A percentile compares a stretch with the other conserved stretches of the same genome.
These are phyloP conservation scores for Akebia trifoliata DNA, from an alignment of 164 flowering plant species.

Conservation along the genomic window DNA sequence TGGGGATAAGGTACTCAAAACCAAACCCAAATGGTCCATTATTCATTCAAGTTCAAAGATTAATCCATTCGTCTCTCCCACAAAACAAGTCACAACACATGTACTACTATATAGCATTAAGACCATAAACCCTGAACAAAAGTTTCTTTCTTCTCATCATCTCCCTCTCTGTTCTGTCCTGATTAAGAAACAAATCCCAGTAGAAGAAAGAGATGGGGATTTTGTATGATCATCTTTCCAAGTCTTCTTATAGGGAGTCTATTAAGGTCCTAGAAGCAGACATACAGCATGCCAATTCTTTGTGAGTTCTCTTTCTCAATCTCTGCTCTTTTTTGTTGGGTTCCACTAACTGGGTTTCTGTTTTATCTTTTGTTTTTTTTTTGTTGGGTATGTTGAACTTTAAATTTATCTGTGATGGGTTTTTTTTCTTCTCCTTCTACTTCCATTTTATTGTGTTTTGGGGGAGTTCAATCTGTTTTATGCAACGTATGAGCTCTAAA, in stretches of 20 bases:
- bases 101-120: not conserved
- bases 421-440: not conserved
- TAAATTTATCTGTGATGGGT: not conserved
- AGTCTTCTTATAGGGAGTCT: conserved; percentile 61
- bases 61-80: conserved; percentile 4
- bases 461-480: no score
- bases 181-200: not conserved
- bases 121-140: not conserved
- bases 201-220: conserved; percentile 34
- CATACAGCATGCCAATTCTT: conserved; percentile 69
- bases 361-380: not conserved
- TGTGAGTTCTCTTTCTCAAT: conserved; percentile 41
- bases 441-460: conserved; percentile 1
- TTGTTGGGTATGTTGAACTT: not conserved
- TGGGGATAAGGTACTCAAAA: not conserved
- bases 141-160: not conserved
- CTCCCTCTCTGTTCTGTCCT: not conserved
- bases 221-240: conserved; percentile 51
- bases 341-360: not conserved
- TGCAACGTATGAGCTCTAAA: no score
- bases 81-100: not conserved
- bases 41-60: not conserved
- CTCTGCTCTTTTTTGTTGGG: not conserved
- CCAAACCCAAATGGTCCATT: not conserved
- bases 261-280: conserved; percentile 70